Percentiles rank a stretch among this genome's conserved stretches.
Conservation (phyloP, 345 rosid genomes). For the Citrus hindsii region DNA sequence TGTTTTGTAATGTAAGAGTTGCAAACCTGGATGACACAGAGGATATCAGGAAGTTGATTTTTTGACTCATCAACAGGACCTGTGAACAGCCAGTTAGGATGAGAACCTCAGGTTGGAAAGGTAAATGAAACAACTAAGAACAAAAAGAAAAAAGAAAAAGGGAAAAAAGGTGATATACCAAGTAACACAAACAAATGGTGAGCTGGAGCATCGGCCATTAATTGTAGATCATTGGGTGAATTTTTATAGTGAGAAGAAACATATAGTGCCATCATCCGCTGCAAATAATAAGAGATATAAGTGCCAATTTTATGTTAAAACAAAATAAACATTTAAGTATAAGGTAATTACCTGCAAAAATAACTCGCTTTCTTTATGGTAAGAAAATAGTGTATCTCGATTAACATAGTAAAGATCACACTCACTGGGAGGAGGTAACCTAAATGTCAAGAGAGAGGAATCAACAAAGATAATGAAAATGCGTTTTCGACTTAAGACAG, state of each 20-base stretch:
- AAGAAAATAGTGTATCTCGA: slow-evolving; percentile 91
- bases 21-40: slow-evolving; percentile 90
- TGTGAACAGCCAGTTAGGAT: slow-evolving; percentile 30
- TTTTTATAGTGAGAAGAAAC: slow-evolving; percentile 98
- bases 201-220: slow-evolving; percentile 99
- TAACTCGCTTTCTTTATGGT: slow-evolving; percentile 86
- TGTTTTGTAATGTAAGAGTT: slow-evolving; percentile 1
- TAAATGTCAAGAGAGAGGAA: slow-evolving; percentile 24
- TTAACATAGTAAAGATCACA: slow-evolving; percentile 92
- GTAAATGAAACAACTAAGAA: slow-evolving; percentile 10
- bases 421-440: slow-evolving; percentile 77
- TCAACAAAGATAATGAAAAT: slow-evolving; percentile 2
- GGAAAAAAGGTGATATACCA: slow-evolving; percentile 39
- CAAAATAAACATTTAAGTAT: not conserved
- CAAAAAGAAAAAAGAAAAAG: not conserved
- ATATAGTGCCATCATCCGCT: slow-evolving; percentile 96
- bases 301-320: slow-evolving; percentile 16
- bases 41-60: slow-evolving; percentile 85
- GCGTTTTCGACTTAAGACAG: slow-evolving; percentile 1
- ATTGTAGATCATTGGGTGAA: slow-evolving; percentile 95
- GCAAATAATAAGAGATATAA: slow-evolving; percentile 30
- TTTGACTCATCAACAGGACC: slow-evolving; percentile 94
- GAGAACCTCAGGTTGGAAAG: slow-evolving; percentile 1
- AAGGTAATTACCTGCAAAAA: slow-evolving; percentile 62
- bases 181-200: slow-evolving; percentile 94